phyloP scores from a whole-genome alignment of 345 rosid species.

The Citrus hindsii region DNA sequence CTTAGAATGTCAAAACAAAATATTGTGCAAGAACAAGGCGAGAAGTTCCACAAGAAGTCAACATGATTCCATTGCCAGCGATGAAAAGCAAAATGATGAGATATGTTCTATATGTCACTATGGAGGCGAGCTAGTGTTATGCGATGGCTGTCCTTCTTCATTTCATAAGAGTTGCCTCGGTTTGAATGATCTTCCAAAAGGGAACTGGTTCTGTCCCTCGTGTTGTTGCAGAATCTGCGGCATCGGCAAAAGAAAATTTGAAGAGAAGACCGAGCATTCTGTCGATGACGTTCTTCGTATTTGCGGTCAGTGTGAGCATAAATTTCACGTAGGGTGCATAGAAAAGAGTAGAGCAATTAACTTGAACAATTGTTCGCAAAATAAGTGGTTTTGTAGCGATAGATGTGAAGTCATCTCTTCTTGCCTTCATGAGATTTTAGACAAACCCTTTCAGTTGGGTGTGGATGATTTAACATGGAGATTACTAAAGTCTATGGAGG shows the following conservation, averaged over 20 bases:
- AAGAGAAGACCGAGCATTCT: slow-evolving; percentile 12
- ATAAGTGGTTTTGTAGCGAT: slow-evolving; percentile 56
- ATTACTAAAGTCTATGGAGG: slow-evolving; percentile 33
- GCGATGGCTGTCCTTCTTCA: slow-evolving; percentile 58
- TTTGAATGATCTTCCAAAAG: slow-evolving; percentile 45
- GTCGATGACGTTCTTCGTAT: slow-evolving; percentile 8
- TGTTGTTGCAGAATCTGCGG: slow-evolving; percentile 66
- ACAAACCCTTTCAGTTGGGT: slow-evolving; percentile 42
- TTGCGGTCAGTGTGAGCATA: slow-evolving; percentile 60
- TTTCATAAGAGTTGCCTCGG: slow-evolving; percentile 50
- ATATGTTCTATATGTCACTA: slow-evolving; percentile 43
- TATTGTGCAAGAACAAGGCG: slow-evolving; percentile 8
- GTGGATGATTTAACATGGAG: slow-evolving; percentile 59
- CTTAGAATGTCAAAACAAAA: slow-evolving; percentile 40
- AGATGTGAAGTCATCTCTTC: slow-evolving; percentile 41
- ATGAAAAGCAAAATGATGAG: slow-evolving; percentile 8
- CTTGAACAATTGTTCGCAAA: background rate
- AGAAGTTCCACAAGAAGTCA: slow-evolving; percentile 3
- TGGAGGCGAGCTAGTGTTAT: slow-evolving; percentile 54
- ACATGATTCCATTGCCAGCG: background rate
- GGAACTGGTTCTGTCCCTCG: slow-evolving; percentile 78
- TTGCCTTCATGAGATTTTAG: slow-evolving; percentile 44
- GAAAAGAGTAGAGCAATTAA: slow-evolving; percentile 2
- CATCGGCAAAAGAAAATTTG: slow-evolving; percentile 22
- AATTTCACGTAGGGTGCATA: slow-evolving; percentile 48